A percentile compares a stretch with the other conserved stretches of the same genome.
These are phyloP conservation scores for Capsicum rhomboideum DNA, from an alignment of 257 asterid species.

Conservation along the genomic window DNA sequence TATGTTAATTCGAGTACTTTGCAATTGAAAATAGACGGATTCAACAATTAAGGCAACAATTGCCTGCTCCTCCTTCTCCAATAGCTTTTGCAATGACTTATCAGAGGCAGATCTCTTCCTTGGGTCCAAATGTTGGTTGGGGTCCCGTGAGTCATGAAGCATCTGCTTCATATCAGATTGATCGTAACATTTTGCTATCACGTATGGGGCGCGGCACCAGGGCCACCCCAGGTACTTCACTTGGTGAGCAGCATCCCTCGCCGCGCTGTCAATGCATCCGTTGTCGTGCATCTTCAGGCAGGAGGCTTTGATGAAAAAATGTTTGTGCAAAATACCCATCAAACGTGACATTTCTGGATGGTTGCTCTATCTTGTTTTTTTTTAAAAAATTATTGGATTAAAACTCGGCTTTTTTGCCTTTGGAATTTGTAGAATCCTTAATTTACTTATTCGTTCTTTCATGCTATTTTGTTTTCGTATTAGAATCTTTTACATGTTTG, in stretches of 20 bases:
- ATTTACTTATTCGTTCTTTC: too few relatives aligned
- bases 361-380: too few relatives aligned
- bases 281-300: neutral
- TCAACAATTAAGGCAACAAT: neutral
- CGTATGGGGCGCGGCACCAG: neutral
- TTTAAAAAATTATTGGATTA: too few relatives aligned
- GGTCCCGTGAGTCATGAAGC: neutral
- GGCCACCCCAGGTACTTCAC: neutral
- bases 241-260: neutral
- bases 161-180: neutral
- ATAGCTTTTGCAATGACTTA: neutral
- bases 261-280: neutral
- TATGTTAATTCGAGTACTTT: neutral
- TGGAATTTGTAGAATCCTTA: too few relatives aligned
- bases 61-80: neutral
- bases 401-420: too few relatives aligned
- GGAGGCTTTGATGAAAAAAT: neutral
- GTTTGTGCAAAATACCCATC: too few relatives aligned
- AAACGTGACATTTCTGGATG: too few relatives aligned
- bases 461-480: too few relatives aligned
- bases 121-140: neutral
- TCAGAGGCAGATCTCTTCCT: neutral
- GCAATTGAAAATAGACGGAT: neutral
- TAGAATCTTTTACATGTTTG: too few relatives aligned
- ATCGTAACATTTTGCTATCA: neutral